Evolutionary conservation across 2,329 filamentous ascomycete species (phyloP).

Genomic region (Fusarium staphyleae): DNA sequence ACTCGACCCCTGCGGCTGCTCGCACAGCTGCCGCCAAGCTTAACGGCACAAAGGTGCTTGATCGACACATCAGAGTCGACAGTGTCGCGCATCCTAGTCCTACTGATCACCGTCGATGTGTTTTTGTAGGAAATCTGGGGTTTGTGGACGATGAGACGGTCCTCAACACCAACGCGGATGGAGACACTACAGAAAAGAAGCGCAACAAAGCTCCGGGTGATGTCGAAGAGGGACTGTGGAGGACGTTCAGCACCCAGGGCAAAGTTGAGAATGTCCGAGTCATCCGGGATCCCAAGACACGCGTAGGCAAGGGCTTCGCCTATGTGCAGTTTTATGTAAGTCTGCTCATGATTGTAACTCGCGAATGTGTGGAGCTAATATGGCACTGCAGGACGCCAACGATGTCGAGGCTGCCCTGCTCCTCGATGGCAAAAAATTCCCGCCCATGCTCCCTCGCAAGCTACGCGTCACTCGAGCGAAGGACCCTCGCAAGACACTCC

Average conservation of each 20-base stretch:
- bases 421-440: conserved; percentile 89
- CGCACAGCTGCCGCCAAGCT: conserved; percentile 77
- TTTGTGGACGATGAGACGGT: conserved; percentile 93
- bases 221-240: conserved; percentile 92
- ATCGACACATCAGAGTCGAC: conserved; percentile 89
- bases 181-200: conserved; percentile 74
- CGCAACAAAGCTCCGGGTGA: conserved; percentile 79
- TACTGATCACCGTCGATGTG: conserved; percentile 84
- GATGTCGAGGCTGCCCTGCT: conserved; percentile 90
- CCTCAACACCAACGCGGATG: conserved; percentile 68
- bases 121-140: conserved; percentile 95
- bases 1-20: conserved; percentile 76
- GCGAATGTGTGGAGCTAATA: conserved; percentile 9
- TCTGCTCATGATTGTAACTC: conserved; percentile 14
- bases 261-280: conserved; percentile 93
- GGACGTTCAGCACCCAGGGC: conserved; percentile 75
- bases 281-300: conserved; percentile 84
- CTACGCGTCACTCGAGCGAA: conserved; percentile 89
- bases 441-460: conserved; percentile 88
- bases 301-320: conserved; percentile 95
- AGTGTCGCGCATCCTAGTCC: conserved; percentile 86
- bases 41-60: conserved; percentile 84
- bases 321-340: conserved; percentile 91
- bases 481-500: conserved; percentile 67
- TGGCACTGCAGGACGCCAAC: conserved; percentile 71